Conservation (phyloP, 2,329 filamentous ascomycete species). For the Fusarium beomiforme region DNA sequence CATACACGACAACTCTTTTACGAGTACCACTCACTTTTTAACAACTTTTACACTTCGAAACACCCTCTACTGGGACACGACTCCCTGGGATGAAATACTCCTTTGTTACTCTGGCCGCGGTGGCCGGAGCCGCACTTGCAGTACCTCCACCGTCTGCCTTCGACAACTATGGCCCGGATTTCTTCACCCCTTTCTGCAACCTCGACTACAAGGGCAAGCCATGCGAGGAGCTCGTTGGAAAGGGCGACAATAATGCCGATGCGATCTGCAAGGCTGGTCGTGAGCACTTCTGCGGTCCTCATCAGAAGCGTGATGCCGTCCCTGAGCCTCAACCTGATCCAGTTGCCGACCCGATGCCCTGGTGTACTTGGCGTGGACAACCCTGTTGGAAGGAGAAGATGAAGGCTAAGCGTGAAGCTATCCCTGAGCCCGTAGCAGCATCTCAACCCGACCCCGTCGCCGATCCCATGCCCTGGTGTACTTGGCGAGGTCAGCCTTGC, state of each 20-base stretch:
- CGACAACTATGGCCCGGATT: slow-evolving; percentile 1
- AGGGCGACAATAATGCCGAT: neutral
- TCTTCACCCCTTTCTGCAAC: neutral
- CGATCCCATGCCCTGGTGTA: slow-evolving; percentile 5
- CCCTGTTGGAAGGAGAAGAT: slow-evolving; percentile 53
- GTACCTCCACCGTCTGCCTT: neutral
- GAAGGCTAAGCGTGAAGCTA: slow-evolving; percentile 6
- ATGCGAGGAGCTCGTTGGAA: neutral
- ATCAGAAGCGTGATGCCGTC: neutral
- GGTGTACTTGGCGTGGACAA: slow-evolving; percentile 52
- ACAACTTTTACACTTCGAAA: slow-evolving; percentile 6
- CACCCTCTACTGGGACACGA: slow-evolving; percentile 11
- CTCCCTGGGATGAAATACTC: slow-evolving; percentile 44
- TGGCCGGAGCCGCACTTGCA: slow-evolving; percentile 29
- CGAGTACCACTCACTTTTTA: slow-evolving; percentile 27
- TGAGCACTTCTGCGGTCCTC: neutral
- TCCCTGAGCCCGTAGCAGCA: neutral
- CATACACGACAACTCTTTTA: slow-evolving; percentile 34
- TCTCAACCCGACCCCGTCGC: neutral
- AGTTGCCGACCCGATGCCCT: slow-evolving; percentile 15
- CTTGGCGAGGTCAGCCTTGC: neutral
- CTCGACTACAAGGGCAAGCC: slow-evolving; percentile 2
- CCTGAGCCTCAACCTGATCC: slow-evolving; percentile 32
- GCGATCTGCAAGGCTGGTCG: neutral
- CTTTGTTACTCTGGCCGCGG: slow-evolving; percentile 38